Percentiles rank a stretch among this genome's conserved stretches.
phyloP scores from a whole-genome alignment of 805 yeast species.

The Wickerhamomyces queroliae region DNA sequence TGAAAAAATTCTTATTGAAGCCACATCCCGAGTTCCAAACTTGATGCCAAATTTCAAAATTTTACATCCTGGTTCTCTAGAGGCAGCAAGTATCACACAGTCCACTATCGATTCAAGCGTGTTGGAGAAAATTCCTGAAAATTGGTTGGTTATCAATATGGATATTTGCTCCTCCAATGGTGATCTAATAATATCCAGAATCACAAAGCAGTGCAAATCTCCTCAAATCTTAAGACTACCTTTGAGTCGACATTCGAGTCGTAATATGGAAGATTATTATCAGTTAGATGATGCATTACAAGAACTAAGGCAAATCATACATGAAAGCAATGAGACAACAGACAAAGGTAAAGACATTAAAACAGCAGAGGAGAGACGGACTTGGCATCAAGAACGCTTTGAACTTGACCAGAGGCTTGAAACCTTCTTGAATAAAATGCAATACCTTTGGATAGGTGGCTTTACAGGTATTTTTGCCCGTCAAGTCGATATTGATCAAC shows the following conservation, averaged over 20 bases:
- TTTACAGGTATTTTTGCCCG: conserved; percentile 57
- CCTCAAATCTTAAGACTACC: conserved; percentile 58
- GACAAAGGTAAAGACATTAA: conserved; percentile 48
- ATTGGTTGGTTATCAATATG: conserved; percentile 56
- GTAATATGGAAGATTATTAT: conserved; percentile 36
- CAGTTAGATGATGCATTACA: conserved; percentile 39
- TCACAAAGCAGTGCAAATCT: conserved; percentile 22
- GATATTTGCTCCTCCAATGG: conserved; percentile 56
- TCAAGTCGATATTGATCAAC: conserved; percentile 19
- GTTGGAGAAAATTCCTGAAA: conserved; percentile 28
- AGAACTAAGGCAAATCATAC: conserved; percentile 47
- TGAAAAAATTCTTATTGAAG: conserved; percentile 20
- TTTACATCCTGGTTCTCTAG: conserved; percentile 1
- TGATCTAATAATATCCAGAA: conserved; percentile 48
- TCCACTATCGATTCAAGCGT: conserved; percentile 4
- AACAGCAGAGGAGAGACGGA: conserved; percentile 52
- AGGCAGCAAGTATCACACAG: conserved; percentile 1
- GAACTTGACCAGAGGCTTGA: conserved; percentile 52
- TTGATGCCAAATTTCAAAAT: conserved; percentile 14
- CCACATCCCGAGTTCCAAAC: conserved; percentile 8
- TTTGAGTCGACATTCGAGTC: conserved; percentile 39
- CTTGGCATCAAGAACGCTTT: conserved; percentile 77
- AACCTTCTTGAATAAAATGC: conserved; percentile 50
- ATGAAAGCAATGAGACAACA: conserved; percentile 57
- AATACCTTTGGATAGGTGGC: conserved; percentile 72